Percentiles rank a stretch among this genome's conserved stretches.
phyloP scores from a whole-genome alignment of 345 rosid genomes.

The Odontarrhena argentea region DNA sequence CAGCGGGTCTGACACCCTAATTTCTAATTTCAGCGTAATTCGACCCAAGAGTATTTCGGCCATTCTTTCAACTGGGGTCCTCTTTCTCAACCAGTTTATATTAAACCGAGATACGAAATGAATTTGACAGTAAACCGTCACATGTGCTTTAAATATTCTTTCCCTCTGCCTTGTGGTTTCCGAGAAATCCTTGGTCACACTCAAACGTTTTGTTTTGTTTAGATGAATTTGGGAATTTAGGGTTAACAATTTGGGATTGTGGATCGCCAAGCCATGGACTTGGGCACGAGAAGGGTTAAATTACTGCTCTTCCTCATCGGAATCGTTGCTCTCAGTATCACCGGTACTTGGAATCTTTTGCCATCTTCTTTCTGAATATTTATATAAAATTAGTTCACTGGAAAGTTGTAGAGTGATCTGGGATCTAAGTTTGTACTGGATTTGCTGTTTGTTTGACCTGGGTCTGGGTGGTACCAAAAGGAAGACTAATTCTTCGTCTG shows the following conservation, averaged over 20 bases:
- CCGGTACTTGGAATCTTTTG: slow-evolving; percentile 48
- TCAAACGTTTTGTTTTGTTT: slow-evolving; percentile 3
- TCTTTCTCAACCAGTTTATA: too few relatives aligned
- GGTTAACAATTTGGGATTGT: neutral
- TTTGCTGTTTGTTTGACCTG: neutral
- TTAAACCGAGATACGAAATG: neutral
- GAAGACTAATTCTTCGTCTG: slow-evolving; percentile 6
- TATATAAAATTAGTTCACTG: neutral
- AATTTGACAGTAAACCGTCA: slow-evolving; percentile 4
- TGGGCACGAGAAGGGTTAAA: slow-evolving; percentile 53
- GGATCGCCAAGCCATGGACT: slow-evolving; percentile 50
- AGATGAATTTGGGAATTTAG: slow-evolving; percentile 13
- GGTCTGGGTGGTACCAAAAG: neutral
- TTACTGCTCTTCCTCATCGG: slow-evolving; percentile 56
- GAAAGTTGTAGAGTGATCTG: slow-evolving; percentile 3
- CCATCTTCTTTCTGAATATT: slow-evolving; percentile 9
- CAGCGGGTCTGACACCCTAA: too few relatives aligned
- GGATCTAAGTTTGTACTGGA: neutral
- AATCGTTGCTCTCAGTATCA: slow-evolving; percentile 63
- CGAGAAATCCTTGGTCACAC: slow-evolving; percentile 18
- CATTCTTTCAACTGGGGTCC: too few relatives aligned
- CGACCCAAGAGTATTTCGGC: too few relatives aligned
- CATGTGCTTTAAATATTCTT: slow-evolving; percentile 26
- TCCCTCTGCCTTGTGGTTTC: slow-evolving; percentile 29
- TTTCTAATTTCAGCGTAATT: too few relatives aligned